Base-by-base conservation (phyloP, 345 rosid genomes). In the Anastatica hierochuntica region DNA sequence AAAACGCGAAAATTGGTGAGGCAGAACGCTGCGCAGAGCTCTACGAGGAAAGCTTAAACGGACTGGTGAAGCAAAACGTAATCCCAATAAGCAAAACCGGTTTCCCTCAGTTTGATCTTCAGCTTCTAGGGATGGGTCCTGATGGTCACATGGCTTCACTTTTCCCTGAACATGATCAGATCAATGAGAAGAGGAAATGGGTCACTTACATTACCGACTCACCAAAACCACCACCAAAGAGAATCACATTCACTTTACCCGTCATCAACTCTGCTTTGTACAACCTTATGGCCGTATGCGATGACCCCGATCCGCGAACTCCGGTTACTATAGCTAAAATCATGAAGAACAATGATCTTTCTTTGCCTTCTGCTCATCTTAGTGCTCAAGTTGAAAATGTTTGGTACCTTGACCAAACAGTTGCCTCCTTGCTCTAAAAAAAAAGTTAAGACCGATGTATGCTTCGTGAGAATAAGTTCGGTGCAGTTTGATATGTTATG, bases 101-200 rank as follows among this genome's bases (percentile, higher is more conserved):
- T 30, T 63, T 84, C 15, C 96, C 98, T 0, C 80, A 76, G 38
- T 90, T 90, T 11, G 94, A 86, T 63, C 81, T 85, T 54, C 73
- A 76, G 68, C 90, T 89, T 29, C 68, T 89, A 3, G 95, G 97
- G 4, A 78, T 85, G 82, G 95, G 97, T 21, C 95, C 90, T 0
- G 95, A 89, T 35, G 95, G 95, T 21, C 96, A 84, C 16, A 77
- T 90, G 43, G 97, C 97, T 4, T 86, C 95, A 2, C 60, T 84
- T 3, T 90, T 90, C 64, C 97, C 95, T 0, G 78, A 81, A 17
- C 90, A 77, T 64, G 69, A 72, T 18, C 84, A 84, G 6, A 43
- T 77, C 55, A 70, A 66, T 0, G 96, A 86, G 48, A 79, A 64
- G 3, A 48, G 73, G 63, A 86, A 62, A 15, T 86, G 87, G 95